Conservation (phyloP, 768 basidiomycete species). For the Trametes cingulata region DNA sequence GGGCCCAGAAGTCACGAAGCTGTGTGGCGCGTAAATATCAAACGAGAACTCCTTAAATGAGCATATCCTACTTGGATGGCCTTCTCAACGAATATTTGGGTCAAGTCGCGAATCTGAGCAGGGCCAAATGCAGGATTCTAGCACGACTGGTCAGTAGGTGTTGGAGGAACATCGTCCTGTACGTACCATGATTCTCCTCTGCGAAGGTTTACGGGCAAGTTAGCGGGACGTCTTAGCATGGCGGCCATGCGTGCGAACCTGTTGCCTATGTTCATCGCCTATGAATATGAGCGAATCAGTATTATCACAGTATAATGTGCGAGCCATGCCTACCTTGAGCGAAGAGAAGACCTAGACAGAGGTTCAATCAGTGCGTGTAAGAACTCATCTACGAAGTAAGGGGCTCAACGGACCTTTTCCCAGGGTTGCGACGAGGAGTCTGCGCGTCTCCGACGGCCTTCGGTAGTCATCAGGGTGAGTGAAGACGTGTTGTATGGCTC, state of each 20-base stretch:
- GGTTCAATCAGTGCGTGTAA: too few relatives aligned
- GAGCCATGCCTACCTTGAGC: neutral
- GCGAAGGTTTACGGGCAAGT: neutral
- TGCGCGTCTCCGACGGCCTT: slow-evolving; percentile 48
- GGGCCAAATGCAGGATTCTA: slow-evolving; percentile 71
- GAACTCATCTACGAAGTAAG: neutral
- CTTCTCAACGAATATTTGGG: slow-evolving; percentile 58
- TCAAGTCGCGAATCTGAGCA: slow-evolving; percentile 57
- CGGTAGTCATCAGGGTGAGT: slow-evolving; percentile 54
- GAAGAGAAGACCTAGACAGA: slow-evolving; percentile 9
- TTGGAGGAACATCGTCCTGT: neutral
- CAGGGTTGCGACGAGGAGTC: slow-evolving; percentile 41
- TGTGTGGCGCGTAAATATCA: too few relatives aligned
- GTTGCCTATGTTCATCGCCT: slow-evolving; percentile 40
- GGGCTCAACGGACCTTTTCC: slow-evolving; percentile 34
- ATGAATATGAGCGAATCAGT: neutral
- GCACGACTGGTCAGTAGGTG: neutral
- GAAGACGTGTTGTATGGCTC: slow-evolving; percentile 65
- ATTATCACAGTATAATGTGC: neutral
- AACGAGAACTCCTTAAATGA: too few relatives aligned
- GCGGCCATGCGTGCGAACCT: slow-evolving; percentile 29
- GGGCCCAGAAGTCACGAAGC: too few relatives aligned
- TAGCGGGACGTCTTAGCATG: neutral
- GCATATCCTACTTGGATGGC: slow-evolving; percentile 42
- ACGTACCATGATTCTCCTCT: neutral